Percentiles rank a stretch among this genome's conserved stretches.
These are phyloP conservation scores for Fomitopsis pulvina DNA, from an alignment of 768 basidiomycete genomes.

Conservation along the genomic window DNA sequence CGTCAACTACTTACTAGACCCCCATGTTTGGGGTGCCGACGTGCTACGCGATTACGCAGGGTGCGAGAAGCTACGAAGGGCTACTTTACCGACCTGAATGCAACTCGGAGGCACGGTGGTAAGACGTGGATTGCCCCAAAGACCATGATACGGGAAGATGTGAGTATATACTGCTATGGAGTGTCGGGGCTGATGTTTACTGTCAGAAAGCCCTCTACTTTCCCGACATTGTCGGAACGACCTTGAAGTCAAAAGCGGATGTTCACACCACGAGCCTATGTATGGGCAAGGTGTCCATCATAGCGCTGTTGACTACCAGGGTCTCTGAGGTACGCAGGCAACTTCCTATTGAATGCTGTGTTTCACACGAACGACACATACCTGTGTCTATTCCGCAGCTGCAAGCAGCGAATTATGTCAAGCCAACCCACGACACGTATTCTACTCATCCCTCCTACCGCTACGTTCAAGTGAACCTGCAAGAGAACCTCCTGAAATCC, in stretches of 20 bases:
- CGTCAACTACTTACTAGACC: conserved; percentile 7
- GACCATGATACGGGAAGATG: conserved; percentile 85
- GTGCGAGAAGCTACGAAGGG: conserved; percentile 66
- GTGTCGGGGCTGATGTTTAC: conserved; percentile 3
- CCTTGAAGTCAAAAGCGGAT: conserved; percentile 45
- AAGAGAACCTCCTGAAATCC: conserved; percentile 90
- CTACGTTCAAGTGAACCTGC: conserved; percentile 84
- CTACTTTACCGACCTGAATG: conserved; percentile 84
- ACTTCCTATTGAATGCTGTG: neutral
- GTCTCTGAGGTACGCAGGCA: conserved; percentile 69
- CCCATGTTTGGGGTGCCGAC: neutral
- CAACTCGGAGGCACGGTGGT: conserved; percentile 76
- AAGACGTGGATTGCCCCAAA: conserved; percentile 94
- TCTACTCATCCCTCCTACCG: conserved; percentile 54
- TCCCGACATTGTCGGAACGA: conserved; percentile 75
- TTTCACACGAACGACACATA: neutral
- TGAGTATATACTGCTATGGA: conserved; percentile 32
- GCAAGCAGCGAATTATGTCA: conserved; percentile 68
- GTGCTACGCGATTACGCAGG: conserved; percentile 24
- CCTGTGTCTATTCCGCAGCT: conserved; percentile 44
- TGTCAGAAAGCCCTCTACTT: conserved; percentile 90
- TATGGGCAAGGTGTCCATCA: conserved; percentile 66
- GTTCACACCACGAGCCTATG: conserved; percentile 77
- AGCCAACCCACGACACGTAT: conserved; percentile 48
- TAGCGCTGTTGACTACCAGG: conserved; percentile 78